Conservation (phyloP, 148 eudicot genomes). For the Polygonum maritimum region DNA sequence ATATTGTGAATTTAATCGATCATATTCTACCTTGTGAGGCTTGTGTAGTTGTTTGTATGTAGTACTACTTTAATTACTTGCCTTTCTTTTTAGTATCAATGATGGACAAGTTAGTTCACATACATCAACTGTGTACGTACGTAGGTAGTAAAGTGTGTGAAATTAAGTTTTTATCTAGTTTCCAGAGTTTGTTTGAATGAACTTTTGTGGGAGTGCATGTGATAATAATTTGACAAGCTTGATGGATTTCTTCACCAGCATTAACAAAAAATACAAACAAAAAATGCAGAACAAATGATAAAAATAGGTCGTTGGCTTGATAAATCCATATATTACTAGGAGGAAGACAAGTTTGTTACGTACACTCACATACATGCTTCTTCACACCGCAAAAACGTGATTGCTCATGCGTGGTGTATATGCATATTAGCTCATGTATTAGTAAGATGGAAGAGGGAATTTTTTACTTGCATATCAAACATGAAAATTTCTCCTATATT, state of each 20-base stretch:
- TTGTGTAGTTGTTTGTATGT: too few species aligned
- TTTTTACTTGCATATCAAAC: background rate
- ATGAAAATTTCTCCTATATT: background rate
- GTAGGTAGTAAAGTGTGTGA: too few species aligned
- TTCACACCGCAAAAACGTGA: background rate
- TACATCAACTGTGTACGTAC: too few species aligned
- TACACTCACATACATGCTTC: background rate
- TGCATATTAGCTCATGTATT: background rate
- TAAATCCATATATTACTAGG: background rate
- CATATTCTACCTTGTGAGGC: too few species aligned
- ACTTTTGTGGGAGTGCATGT: too few species aligned
- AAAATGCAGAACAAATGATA: background rate
- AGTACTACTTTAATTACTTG: too few species aligned
- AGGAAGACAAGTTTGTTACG: background rate
- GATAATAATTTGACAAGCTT: background rate
- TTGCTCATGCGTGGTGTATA: background rate
- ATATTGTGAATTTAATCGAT: too few species aligned
- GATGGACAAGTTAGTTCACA: too few species aligned
- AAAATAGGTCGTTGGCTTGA: background rate
- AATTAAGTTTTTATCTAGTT: too few species aligned
- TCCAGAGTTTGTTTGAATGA: too few species aligned
- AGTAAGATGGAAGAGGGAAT: too few species aligned
- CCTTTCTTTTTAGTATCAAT: too few species aligned
- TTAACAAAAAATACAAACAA: background rate
- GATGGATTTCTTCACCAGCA: background rate